phyloP scores from a whole-genome alignment of 169 alveolate genomes.

The Plasmodium gonderi region DNA sequence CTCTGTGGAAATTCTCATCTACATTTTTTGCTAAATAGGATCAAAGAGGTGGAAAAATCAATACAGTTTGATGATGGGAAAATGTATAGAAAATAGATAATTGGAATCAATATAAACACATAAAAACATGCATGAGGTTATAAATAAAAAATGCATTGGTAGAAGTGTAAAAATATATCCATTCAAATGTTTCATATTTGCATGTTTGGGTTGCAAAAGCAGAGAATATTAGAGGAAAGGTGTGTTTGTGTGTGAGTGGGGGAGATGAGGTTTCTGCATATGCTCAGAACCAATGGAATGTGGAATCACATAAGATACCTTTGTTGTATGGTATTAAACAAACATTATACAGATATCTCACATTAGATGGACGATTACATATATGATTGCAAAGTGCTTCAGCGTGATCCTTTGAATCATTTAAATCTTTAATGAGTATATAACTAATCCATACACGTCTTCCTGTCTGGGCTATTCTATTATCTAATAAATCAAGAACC shows the following conservation, averaged over 20 bases:
- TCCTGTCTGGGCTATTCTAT: conserved; percentile 85
- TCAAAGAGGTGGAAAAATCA: no score
- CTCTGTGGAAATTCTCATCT: conserved; percentile 42
- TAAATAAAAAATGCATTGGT: no score
- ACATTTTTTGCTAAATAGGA: conserved; percentile 44
- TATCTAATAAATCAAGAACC: conserved; percentile 86
- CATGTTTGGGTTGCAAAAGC: no score
- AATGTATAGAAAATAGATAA: no score
- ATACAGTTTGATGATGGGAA: no score
- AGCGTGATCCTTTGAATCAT: conserved; percentile 84
- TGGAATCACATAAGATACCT: conserved; percentile 50
- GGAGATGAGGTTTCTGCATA: no score
- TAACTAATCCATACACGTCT: conserved; percentile 90
- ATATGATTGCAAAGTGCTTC: conserved; percentile 80
- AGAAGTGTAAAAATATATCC: no score
- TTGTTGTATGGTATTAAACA: conserved; percentile 81
- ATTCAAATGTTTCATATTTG: no score
- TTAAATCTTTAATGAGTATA: conserved; percentile 84
- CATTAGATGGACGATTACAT: conserved; percentile 76
- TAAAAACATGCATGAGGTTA: neutral
- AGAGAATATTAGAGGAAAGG: no score
- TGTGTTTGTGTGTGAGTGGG: no score
- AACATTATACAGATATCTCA: conserved; percentile 82
- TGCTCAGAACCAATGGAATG: no score
- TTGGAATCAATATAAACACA: neutral